Evolutionary conservation across 352 stramenopile species (phyloP).

Genomic region (Phytophthora pini): DNA sequence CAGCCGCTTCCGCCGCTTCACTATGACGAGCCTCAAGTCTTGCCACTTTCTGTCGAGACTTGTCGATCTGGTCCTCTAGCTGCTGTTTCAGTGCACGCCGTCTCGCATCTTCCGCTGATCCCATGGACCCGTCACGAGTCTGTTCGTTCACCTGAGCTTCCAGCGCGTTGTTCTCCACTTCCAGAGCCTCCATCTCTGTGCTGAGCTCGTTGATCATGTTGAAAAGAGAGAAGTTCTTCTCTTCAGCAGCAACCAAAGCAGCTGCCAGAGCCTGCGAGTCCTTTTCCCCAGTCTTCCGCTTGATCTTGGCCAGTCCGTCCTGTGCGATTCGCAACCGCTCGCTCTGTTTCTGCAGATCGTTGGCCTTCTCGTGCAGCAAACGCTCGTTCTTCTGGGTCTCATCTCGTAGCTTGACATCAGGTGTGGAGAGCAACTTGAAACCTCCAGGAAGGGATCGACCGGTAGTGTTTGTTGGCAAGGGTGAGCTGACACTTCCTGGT

Average conservation of each 20-base stretch:
- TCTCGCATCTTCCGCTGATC: constrained; percentile 64
- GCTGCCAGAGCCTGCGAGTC: constrained; percentile 87
- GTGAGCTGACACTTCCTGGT: constrained; percentile 18
- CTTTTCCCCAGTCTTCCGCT: constrained; percentile 86
- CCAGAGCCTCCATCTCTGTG: constrained; percentile 88
- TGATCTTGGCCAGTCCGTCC: constrained; percentile 88
- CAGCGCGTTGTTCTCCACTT: constrained; percentile 86
- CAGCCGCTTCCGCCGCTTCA: constrained; percentile 68
- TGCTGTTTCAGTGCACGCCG: constrained; percentile 69
- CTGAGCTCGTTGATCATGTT: constrained; percentile 96
- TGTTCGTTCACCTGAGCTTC: constrained; percentile 63
- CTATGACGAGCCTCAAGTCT: constrained; percentile 70
- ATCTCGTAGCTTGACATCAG: constrained; percentile 74
- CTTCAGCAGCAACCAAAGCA: constrained; percentile 87
- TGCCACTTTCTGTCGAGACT: constrained; percentile 78
- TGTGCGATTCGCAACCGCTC: constrained; percentile 77
- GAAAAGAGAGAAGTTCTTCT: constrained; percentile 96
- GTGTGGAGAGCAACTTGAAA: constrained; percentile 71
- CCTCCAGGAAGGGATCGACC: constrained; percentile 31
- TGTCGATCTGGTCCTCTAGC: constrained; percentile 85
- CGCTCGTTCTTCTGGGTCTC: constrained; percentile 82
- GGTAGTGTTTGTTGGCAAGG: constrained; percentile 17
- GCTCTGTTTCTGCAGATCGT: constrained; percentile 73
- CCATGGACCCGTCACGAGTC: constrained; percentile 45
- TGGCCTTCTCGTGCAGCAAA: constrained; percentile 80